Evolutionary conservation across 1,284 basidiomycete genomes (phyloP).

Genomic region (Schizophyllum commune): DNA sequence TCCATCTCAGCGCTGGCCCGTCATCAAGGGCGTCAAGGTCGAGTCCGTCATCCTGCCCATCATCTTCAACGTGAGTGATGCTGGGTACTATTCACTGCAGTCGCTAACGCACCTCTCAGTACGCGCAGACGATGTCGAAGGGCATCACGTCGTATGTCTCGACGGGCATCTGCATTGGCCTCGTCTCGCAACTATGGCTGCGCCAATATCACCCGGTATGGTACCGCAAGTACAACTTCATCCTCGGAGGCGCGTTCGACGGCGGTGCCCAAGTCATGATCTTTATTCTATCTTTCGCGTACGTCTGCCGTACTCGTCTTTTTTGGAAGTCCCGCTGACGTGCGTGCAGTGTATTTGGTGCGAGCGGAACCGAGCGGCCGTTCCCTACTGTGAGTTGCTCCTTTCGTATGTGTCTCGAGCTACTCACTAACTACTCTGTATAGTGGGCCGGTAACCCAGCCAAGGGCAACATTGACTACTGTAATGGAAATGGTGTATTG

Average conservation of each 20-base stretch:
- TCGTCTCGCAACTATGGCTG: constrained; percentile 53
- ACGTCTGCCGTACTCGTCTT: not conserved
- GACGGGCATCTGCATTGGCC: constrained; percentile 44
- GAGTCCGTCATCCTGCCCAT: constrained; percentile 36
- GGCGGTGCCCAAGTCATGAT: constrained; percentile 59
- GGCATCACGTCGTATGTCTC: constrained; percentile 49
- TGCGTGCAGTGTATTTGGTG: not conserved
- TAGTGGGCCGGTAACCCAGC: not conserved
- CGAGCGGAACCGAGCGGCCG: not conserved
- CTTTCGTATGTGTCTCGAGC: no score
- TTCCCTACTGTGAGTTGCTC: not conserved
- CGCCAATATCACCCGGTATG: constrained; percentile 46
- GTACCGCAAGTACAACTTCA: constrained; percentile 62
- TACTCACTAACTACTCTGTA: no score
- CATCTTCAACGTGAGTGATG: constrained; percentile 37
- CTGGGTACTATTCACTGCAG: not conserved
- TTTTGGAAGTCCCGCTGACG: not conserved
- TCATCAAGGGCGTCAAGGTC: constrained; percentile 40
- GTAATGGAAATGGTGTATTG: not conserved
- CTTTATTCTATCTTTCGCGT: constrained; percentile 58
- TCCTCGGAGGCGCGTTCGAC: constrained; percentile 59
- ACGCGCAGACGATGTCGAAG: constrained; percentile 32
- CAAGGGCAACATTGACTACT: not conserved
- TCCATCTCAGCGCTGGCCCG: constrained; percentile 36
- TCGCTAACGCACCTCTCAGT: constrained; percentile 20